phyloP scores from a whole-genome alignment of 1,284 basidiomycete species.

The Cryptococcus sp. region DNA sequence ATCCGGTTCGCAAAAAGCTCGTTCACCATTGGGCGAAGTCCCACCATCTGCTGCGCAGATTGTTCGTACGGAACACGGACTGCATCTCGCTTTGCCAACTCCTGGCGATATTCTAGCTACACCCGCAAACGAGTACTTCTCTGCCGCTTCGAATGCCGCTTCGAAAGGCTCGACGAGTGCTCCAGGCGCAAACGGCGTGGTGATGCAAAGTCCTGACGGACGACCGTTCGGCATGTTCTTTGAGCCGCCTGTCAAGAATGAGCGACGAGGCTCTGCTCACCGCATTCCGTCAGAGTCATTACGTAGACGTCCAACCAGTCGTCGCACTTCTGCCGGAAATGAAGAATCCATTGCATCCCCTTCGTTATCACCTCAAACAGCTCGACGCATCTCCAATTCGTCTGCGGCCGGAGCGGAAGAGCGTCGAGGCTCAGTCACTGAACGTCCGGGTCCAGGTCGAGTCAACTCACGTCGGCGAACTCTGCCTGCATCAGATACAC shows the following conservation, averaged over 20 bases:
- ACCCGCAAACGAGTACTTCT: conserved; percentile 86
- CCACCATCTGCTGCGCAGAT: conserved; percentile 32
- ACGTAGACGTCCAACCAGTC: conserved; percentile 18
- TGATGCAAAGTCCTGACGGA: conserved; percentile 90
- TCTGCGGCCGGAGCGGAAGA: conserved; percentile 21
- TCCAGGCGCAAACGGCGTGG: conserved; percentile 79
- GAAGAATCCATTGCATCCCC: conserved; percentile 12
- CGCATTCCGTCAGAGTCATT: conserved; percentile 19
- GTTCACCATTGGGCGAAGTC: conserved; percentile 40
- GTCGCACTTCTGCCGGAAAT: conserved; percentile 26
- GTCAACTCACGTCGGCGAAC: conserved; percentile 27
- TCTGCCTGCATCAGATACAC: conserved; percentile 26
- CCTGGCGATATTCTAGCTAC: conserved; percentile 62
- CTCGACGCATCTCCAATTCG: conserved; percentile 28
- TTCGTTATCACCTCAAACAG: conserved; percentile 19
- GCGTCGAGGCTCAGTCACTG: conserved; percentile 6
- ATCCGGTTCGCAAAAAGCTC: conserved; percentile 20
- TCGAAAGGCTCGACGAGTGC: conserved; percentile 57
- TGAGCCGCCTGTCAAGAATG: conserved; percentile 62
- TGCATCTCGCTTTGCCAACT: conserved; percentile 56
- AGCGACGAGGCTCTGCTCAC: conserved; percentile 29
- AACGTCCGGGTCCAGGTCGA: conserved; percentile 6
- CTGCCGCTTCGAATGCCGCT: conserved; percentile 66
- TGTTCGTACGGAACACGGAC: conserved; percentile 21
- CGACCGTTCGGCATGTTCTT: conserved; percentile 93